A percentile compares a stretch with the other conserved stretches of the same genome.
Conservation (phyloP, 1,139 yeast species). For the Kodamaea fungicola region DNA sequence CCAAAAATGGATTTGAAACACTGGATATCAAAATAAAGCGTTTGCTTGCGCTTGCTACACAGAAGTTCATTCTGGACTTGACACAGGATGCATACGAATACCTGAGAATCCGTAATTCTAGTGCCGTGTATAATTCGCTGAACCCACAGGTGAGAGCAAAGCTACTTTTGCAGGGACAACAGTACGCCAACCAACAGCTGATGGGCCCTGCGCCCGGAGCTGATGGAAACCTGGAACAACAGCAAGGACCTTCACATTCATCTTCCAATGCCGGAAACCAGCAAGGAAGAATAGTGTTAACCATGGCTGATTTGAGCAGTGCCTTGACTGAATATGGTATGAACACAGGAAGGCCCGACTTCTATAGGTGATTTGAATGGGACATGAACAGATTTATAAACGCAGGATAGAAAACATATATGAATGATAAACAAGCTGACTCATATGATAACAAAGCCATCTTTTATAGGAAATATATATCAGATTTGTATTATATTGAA, state of each 20-base stretch:
- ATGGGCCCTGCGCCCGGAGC: conserved; percentile 35
- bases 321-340: conserved; percentile 92
- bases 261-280: conserved; percentile 51
- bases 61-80: conserved; percentile 88
- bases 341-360: conserved; percentile 87
- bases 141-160: conserved; percentile 87
- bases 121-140: conserved; percentile 77
- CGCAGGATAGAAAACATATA: no score
- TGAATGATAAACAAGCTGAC: no score
- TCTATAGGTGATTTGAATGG: conserved; percentile 50
- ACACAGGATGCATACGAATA: conserved; percentile 97
- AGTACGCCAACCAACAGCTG: conserved; percentile 46
- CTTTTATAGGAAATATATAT: not conserved
- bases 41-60: conserved; percentile 89
- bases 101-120: conserved; percentile 80
- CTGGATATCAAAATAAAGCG: conserved; percentile 79
- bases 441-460: not conserved
- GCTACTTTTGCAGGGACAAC: conserved; percentile 69
- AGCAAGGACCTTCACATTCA: conserved; percentile 29
- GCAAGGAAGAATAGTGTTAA: conserved; percentile 74
- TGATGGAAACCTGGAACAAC: conserved; percentile 30
- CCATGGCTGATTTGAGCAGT: conserved; percentile 85
- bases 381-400: not conserved
- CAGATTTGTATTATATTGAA: not conserved
- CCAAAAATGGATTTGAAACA: conserved; percentile 85